phyloP scores from a whole-genome alignment of 345 rosid genomes.

The Brassica nigra region DNA sequence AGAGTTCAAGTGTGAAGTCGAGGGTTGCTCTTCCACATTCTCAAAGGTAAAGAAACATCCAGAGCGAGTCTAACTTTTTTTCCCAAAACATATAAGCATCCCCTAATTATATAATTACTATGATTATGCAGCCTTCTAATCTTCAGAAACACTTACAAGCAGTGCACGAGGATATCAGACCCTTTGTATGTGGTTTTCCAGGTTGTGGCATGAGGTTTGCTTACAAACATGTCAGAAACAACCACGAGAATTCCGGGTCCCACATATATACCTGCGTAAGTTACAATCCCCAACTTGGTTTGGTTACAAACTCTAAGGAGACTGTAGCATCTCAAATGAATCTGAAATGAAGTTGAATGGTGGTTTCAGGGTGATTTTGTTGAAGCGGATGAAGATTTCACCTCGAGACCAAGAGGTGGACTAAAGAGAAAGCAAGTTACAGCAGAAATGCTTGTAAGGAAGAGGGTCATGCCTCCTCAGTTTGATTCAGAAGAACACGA shows the following conservation, averaged over 20 bases:
- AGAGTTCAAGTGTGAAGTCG: constrained; percentile 53
- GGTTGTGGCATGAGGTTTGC: constrained; percentile 73
- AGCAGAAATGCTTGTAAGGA: constrained; percentile 64
- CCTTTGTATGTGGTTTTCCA: constrained; percentile 58
- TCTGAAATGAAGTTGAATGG: not conserved
- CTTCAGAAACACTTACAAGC: constrained; percentile 68
- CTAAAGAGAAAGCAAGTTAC: constrained; percentile 61
- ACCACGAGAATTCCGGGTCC: constrained; percentile 62
- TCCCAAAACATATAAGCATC: not conserved
- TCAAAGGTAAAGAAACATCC: constrained; percentile 52
- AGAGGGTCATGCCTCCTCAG: constrained; percentile 57
- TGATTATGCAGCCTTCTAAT: constrained; percentile 62
- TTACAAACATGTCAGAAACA: constrained; percentile 79
- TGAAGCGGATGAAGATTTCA: constrained; percentile 64
- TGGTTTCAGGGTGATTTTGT: constrained; percentile 72
- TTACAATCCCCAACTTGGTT: not conserved
- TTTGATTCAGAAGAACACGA: constrained; percentile 24
- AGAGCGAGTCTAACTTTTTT: too few relatives aligned
- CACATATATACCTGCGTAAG: constrained; percentile 68
- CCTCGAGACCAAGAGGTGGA: constrained; percentile 80
- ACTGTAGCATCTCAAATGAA: not conserved
- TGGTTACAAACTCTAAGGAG: not conserved
- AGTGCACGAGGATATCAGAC: constrained; percentile 58
- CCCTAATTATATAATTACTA: not conserved
- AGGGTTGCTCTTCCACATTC: constrained; percentile 66